phyloP scores from a whole-genome alignment of 306 rosid species.

The Quercus mongolica region DNA sequence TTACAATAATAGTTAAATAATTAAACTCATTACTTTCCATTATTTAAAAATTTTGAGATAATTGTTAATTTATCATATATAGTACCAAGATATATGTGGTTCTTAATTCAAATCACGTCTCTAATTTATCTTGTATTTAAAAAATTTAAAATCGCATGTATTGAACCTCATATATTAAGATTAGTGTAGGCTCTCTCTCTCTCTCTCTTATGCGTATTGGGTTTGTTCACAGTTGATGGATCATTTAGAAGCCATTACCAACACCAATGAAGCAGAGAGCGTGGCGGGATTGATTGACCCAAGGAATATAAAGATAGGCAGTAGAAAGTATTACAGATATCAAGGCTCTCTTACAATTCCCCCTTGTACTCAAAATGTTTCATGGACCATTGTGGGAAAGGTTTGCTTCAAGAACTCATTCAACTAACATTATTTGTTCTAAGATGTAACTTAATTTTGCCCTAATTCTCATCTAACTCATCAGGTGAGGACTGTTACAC shows the following conservation, averaged over 20 bases:
- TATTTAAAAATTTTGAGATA: too few relatives aligned
- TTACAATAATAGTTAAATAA: too few relatives aligned
- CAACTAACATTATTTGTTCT: neutral
- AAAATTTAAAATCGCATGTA: too few relatives aligned
- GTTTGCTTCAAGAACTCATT: neutral
- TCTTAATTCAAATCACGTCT: neutral
- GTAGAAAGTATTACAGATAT: slow-evolving; percentile 49
- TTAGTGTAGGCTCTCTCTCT: neutral
- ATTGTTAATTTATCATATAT: too few relatives aligned
- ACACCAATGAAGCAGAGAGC: neutral
- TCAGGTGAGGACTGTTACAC: slow-evolving; percentile 50
- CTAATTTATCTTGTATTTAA: too few relatives aligned
- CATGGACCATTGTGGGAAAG: slow-evolving; percentile 51
- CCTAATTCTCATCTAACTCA: neutral
- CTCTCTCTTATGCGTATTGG: neutral
- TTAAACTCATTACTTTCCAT: too few relatives aligned
- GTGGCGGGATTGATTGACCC: slow-evolving; percentile 44
- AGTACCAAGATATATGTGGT: too few relatives aligned
- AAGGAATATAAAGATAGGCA: slow-evolving; percentile 11
- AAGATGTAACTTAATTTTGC: neutral
- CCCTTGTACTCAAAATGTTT: slow-evolving; percentile 59
- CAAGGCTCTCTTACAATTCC: slow-evolving; percentile 76
- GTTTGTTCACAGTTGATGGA: slow-evolving; percentile 28
- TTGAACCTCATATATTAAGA: too few relatives aligned
- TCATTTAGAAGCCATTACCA: slow-evolving; percentile 27